phyloP scores from a whole-genome alignment of 495 filamentous ascomycete species.

The Friedmanniomyces simplex region DNA sequence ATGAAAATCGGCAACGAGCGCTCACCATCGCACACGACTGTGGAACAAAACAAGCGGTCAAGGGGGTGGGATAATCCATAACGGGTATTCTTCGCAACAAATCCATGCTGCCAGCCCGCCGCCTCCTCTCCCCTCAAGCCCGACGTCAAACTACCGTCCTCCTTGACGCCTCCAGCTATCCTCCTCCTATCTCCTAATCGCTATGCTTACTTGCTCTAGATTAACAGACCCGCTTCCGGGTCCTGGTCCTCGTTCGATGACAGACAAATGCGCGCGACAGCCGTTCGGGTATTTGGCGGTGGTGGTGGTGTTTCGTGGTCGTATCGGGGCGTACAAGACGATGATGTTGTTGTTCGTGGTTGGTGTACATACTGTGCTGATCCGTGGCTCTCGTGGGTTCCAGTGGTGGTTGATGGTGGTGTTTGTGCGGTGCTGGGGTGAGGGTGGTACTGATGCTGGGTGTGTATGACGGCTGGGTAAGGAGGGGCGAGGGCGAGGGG shows the following conservation, averaged over 20 bases:
- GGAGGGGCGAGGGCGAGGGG: neutral
- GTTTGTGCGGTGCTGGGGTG: neutral
- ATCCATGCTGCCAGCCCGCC: too few species aligned
- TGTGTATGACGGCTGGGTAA: too few species aligned
- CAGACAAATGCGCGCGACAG: neutral
- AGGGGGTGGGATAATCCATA: too few species aligned
- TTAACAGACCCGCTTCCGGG: neutral
- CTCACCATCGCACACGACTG: too few species aligned
- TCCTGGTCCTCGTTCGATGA: neutral
- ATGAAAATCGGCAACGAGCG: too few species aligned
- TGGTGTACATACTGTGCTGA: neutral
- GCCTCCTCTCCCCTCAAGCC: too few species aligned
- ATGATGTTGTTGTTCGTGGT: neutral
- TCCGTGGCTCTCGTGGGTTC: neutral
- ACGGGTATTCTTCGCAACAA: too few species aligned
- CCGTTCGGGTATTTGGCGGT: neutral
- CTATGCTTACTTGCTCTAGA: neutral
- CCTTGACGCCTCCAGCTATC: too few species aligned
- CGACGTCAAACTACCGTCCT: too few species aligned
- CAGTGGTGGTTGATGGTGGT: neutral
- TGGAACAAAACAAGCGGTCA: too few species aligned
- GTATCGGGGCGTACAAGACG: neutral
- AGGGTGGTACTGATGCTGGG: neutral
- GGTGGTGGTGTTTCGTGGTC: neutral
- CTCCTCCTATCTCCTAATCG: neutral